These are phyloP conservation scores for Botryococcus braunii DNA, from an alignment of 163 green algal genomes.

Conservation along the genomic window DNA sequence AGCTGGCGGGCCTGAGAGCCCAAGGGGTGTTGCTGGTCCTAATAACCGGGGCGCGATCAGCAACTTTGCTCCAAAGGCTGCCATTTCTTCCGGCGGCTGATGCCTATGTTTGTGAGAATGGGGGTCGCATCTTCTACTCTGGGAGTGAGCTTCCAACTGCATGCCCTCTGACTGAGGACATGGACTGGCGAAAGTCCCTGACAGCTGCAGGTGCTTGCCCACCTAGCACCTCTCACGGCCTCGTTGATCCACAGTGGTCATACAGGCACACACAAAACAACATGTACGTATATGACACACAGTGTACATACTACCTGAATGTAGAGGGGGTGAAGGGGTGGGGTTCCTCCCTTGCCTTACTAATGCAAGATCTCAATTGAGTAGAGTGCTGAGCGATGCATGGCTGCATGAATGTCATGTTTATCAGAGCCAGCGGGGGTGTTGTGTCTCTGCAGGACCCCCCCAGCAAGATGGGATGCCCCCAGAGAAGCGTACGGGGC, in stretches of 20 bases:
- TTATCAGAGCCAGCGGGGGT: neutral
- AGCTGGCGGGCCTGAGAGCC: conserved; percentile 31
- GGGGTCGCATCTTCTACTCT: conserved; percentile 69
- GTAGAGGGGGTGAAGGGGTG: neutral
- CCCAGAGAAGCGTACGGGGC: conserved; percentile 34
- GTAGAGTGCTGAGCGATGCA: neutral
- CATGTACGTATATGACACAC: neutral
- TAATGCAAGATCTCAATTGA: neutral
- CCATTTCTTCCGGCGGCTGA: conserved; percentile 69
- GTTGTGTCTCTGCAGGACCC: conserved; percentile 17
- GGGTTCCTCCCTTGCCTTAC: neutral
- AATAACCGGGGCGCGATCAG: conserved; percentile 41
- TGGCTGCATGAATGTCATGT: neutral
- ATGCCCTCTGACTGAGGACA: conserved; percentile 55
- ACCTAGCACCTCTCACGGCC: neutral
- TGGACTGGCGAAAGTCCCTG: conserved; percentile 46
- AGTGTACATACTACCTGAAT: neutral
- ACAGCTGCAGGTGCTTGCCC: conserved; percentile 17
- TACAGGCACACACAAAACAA: neutral
- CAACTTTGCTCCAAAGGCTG: conserved; percentile 69
- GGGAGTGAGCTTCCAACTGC: conserved; percentile 26
- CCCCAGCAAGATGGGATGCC: conserved; percentile 34
- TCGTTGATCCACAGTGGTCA: neutral
- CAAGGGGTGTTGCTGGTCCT: conserved; percentile 30
- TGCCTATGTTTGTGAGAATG: conserved; percentile 72